These are phyloP conservation scores for Colletotrichum sp. DNA, from an alignment of 2,329 filamentous ascomycete species.

Conservation along the genomic window DNA sequence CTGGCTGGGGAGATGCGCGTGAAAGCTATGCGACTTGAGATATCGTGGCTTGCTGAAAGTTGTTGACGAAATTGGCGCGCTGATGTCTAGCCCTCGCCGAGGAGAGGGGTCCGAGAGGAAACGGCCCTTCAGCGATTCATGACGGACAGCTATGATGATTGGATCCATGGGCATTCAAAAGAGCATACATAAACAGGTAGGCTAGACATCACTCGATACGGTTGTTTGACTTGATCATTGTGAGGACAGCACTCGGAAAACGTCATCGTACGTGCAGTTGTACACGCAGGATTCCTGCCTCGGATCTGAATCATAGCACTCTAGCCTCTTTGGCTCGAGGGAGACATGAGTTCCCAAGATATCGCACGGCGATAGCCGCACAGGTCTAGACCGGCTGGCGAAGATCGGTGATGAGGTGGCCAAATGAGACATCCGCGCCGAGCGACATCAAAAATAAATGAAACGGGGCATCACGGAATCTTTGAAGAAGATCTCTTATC, in stretches of 20 bases:
- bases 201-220: not conserved
- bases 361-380: not conserved
- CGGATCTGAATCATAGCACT: not conserved
- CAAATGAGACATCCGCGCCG: not conserved
- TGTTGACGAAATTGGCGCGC: not conserved
- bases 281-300: not conserved
- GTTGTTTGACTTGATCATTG: not conserved
- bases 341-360: not conserved
- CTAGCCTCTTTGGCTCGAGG: not conserved
- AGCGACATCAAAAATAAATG: not conserved
- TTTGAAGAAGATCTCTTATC: not conserved
- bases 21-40: not conserved
- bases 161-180: not conserved
- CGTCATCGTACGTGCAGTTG: not conserved
- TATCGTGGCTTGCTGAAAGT: not conserved
- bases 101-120: no score
- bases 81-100: not conserved
- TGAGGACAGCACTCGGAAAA: not conserved
- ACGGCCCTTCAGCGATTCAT: no score
- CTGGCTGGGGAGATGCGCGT: not conserved
- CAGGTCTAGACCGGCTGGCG: not conserved
- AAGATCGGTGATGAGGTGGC: not conserved
- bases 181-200: not conserved
- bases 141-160: not conserved
- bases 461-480: not conserved